These are phyloP conservation scores for Hyphodiscus sp. DNA, from an alignment of 2,329 filamentous ascomycete genomes.

Conservation along the genomic window DNA sequence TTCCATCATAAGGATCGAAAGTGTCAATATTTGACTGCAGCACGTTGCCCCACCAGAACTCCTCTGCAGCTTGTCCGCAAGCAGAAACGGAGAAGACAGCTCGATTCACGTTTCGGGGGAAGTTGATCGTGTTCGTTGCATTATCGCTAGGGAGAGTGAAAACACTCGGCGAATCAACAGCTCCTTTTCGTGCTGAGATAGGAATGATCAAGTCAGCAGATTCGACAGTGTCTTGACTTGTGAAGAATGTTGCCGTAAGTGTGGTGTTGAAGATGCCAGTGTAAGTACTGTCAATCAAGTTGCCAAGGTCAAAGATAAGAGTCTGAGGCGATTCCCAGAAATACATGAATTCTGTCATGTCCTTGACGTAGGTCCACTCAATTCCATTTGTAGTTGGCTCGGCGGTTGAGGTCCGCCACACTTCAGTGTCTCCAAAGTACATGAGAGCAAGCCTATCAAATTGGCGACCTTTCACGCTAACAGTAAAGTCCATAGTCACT, in stretches of 20 bases:
- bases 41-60: conserved; percentile 83
- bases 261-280: conserved; percentile 70
- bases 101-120: conserved; percentile 61
- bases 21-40: conserved; percentile 52
- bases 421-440: conserved; percentile 69
- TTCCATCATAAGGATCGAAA: conserved; percentile 51
- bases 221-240: conserved; percentile 33
- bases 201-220: conserved; percentile 63
- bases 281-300: conserved; percentile 63
- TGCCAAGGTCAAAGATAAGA: conserved; percentile 74
- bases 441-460: conserved; percentile 71
- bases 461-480: conserved; percentile 63
- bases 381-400: conserved; percentile 69
- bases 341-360: conserved; percentile 65
- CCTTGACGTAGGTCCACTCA: conserved; percentile 69
- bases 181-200: conserved; percentile 49
- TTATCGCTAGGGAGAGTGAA: conserved; percentile 60
- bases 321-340: conserved; percentile 65
- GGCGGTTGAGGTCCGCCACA: conserved; percentile 79
- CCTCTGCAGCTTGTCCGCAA: conserved; percentile 68
- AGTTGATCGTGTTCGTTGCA: conserved; percentile 50
- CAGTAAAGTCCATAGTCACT: conserved; percentile 70
- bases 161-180: conserved; percentile 50
- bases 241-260: conserved; percentile 67
- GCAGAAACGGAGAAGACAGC: conserved; percentile 73